A percentile compares a stretch with the other conserved stretches of the same genome.
Conservation (phyloP, 129 eudicot species). For the Calendula officinalis region DNA sequence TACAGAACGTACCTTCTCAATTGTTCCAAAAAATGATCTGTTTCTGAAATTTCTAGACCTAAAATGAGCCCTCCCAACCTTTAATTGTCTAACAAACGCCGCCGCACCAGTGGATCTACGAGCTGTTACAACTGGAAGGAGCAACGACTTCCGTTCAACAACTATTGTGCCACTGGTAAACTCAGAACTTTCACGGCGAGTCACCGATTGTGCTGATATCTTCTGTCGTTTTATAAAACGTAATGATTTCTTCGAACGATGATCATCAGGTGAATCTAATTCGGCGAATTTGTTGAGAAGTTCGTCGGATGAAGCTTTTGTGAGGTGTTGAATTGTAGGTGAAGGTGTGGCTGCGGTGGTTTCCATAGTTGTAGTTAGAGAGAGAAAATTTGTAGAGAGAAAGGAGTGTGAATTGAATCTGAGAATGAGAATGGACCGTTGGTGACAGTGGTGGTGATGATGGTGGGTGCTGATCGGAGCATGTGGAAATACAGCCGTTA, state of each 20-base stretch:
- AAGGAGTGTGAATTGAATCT: neutral
- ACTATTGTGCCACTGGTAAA: constrained; percentile 11
- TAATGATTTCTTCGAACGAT: constrained; percentile 24
- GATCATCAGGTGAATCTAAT: constrained; percentile 37
- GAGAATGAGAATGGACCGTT: constrained; percentile 66
- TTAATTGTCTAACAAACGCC: constrained; percentile 30
- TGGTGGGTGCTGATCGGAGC: neutral
- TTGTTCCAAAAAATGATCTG: constrained; percentile 52
- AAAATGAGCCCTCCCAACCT: constrained; percentile 45
- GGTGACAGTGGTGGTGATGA: constrained; percentile 22
- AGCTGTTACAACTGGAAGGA: constrained; percentile 32
- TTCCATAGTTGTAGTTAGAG: constrained; percentile 10
- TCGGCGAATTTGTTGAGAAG: constrained; percentile 79
- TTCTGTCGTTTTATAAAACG: constrained; percentile 47
- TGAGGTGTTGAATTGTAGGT: constrained; percentile 65
- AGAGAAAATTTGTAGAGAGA: neutral
- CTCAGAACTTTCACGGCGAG: constrained; percentile 17
- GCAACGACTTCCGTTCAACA: constrained; percentile 66
- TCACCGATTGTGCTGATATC: constrained; percentile 11
- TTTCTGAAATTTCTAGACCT: constrained; percentile 58
- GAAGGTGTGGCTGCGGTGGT: neutral
- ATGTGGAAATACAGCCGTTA: constrained; percentile 70
- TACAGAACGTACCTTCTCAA: constrained; percentile 57
- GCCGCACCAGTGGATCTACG: constrained; percentile 35
- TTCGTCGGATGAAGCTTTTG: constrained; percentile 82